Conservation (phyloP, 2,329 filamentous ascomycete species). For the Paracorniculantispora psalliotae region DNA sequence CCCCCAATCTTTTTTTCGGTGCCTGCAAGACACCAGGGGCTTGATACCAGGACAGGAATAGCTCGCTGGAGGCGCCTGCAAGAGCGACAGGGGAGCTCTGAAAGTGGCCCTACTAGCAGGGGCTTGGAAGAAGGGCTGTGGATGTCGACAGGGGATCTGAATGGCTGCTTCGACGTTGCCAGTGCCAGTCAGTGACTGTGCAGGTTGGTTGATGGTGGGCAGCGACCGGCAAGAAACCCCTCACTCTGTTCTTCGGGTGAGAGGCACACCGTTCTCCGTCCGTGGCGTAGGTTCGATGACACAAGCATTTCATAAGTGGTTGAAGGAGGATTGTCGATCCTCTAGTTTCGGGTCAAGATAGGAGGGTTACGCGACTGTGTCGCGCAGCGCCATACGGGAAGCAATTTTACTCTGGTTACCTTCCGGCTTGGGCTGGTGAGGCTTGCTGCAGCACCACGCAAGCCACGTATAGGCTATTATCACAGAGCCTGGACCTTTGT, state of each 20-base stretch:
- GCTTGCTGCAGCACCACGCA: too few relatives aligned
- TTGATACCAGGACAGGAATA: slow-evolving; percentile 6
- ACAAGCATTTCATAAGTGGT: neutral
- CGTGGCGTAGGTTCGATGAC: neutral
- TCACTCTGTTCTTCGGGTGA: neutral
- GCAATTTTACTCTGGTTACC: neutral
- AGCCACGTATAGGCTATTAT: too few relatives aligned
- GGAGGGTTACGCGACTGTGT: neutral
- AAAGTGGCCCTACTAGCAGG: neutral
- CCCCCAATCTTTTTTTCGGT: neutral
- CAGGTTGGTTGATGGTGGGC: neutral
- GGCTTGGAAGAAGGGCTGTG: neutral
- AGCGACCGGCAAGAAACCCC: slow-evolving; percentile 4
- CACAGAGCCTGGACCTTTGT: neutral
- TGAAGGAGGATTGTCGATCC: neutral
- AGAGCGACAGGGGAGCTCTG: neutral
- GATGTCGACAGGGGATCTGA: neutral
- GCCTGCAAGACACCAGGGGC: slow-evolving; percentile 9
- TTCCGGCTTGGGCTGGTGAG: too few relatives aligned
- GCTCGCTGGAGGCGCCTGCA: neutral
- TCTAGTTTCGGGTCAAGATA: neutral
- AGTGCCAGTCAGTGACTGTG: neutral
- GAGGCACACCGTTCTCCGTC: neutral
- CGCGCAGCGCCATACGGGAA: neutral
- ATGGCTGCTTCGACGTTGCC: neutral